phyloP scores from a whole-genome alignment of 495 filamentous ascomycete genomes.

The Lepidopterella palustris region DNA sequence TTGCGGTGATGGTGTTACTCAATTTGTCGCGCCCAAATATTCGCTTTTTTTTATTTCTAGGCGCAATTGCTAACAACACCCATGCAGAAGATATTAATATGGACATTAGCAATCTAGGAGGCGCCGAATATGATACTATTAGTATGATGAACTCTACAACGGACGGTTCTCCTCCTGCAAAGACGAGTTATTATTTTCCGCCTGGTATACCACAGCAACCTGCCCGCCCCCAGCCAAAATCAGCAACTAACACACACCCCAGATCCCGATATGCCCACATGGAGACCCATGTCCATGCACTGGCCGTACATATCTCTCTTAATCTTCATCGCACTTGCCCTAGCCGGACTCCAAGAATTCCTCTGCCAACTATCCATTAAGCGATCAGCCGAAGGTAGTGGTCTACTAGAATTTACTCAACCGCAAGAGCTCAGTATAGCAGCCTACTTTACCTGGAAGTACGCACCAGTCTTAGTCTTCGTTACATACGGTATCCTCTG shows the following conservation, averaged over 20 bases:
- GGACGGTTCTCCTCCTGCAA: slow-evolving; percentile 10
- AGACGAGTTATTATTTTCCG: slow-evolving; percentile 30
- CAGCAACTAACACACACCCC: background rate
- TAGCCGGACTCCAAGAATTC: slow-evolving; percentile 53
- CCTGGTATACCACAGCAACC: slow-evolving; percentile 6
- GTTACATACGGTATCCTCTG: slow-evolving; percentile 68
- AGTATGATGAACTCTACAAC: slow-evolving; percentile 8
- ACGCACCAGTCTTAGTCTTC: slow-evolving; percentile 60
- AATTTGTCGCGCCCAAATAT: background rate
- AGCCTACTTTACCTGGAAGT: slow-evolving; percentile 64
- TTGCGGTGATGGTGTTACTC: background rate
- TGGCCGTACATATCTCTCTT: slow-evolving; percentile 55
- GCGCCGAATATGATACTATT: slow-evolving; percentile 14
- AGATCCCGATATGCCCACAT: slow-evolving; percentile 52
- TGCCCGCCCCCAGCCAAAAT: background rate
- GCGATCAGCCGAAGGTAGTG: slow-evolving; percentile 21
- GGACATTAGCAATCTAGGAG: slow-evolving; percentile 22
- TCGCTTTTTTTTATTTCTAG: background rate
- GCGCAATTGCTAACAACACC: background rate
- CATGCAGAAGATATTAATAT: slow-evolving; percentile 14
- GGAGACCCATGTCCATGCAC: slow-evolving; percentile 66
- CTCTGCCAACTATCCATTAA: slow-evolving; percentile 51
- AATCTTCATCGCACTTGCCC: slow-evolving; percentile 48
- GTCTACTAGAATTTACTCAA: slow-evolving; percentile 45
- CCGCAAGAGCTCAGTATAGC: slow-evolving; percentile 46